These are phyloP conservation scores for Pleurotus ostreatus DNA, from an alignment of 768 basidiomycete genomes.

Conservation along the genomic window DNA sequence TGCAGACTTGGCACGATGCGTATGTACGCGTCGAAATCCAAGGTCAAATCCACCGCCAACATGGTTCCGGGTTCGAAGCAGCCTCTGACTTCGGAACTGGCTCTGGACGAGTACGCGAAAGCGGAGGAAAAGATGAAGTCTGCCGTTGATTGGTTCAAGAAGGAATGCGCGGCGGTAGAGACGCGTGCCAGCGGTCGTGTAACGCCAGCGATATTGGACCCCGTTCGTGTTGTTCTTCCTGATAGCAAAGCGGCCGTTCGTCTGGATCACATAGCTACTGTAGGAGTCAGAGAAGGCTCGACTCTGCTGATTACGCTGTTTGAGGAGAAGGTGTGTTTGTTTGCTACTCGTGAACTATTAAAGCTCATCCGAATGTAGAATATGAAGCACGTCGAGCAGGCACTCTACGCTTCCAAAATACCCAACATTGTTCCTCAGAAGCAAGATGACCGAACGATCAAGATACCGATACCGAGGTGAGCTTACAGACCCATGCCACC, in stretches of 20 bases:
- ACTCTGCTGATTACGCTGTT: constrained; percentile 72
- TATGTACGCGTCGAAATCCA: constrained; percentile 15
- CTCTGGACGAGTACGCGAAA: constrained; percentile 58
- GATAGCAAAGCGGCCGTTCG: constrained; percentile 28
- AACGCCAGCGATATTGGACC: constrained; percentile 65
- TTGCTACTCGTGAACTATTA: neutral
- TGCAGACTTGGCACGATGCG: neutral
- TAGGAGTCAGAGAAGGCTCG: constrained; percentile 78
- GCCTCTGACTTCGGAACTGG: constrained; percentile 44
- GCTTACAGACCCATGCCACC: constrained; percentile 11
- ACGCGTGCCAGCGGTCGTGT: constrained; percentile 73
- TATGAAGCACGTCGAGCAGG: constrained; percentile 71
- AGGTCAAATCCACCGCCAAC: constrained; percentile 47
- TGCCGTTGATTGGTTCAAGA: constrained; percentile 70
- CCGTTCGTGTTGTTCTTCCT: constrained; percentile 57
- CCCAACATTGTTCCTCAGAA: constrained; percentile 71
- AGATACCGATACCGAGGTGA: constrained; percentile 78
- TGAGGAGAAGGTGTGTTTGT: constrained; percentile 66
- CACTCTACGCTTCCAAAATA: constrained; percentile 70
- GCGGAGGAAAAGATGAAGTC: constrained; percentile 60
- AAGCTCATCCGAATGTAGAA: constrained; percentile 43
- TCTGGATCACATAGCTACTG: constrained; percentile 73
- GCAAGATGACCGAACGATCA: constrained; percentile 67
- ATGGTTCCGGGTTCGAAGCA: constrained; percentile 69
- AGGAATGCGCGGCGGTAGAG: constrained; percentile 71